These are phyloP conservation scores for Circinella minor DNA, from an alignment of 371 early-diverging fungal genomes.

Conservation along the genomic window DNA sequence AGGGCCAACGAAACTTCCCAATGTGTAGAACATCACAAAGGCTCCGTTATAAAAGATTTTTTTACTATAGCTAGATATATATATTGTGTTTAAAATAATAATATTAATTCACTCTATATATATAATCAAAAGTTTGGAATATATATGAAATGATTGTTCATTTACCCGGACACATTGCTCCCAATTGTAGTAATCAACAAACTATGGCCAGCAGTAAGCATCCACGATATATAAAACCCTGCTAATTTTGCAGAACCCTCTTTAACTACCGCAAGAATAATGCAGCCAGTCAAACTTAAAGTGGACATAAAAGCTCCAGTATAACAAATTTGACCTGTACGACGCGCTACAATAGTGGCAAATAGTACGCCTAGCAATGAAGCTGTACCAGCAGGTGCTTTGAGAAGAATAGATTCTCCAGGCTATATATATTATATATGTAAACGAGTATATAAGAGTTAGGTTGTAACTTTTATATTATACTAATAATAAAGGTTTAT, in stretches of 20 bases:
- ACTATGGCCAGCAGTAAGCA: slow-evolving; percentile 16
- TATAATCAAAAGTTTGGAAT: too few species aligned
- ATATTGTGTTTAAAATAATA: not conserved
- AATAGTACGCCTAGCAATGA: slow-evolving; percentile 3
- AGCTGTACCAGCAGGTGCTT: slow-evolving; percentile 6
- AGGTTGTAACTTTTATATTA: not conserved
- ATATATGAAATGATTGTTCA: slow-evolving; percentile 35
- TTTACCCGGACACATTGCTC: slow-evolving; percentile 21
- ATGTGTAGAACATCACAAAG: slow-evolving; percentile 30
- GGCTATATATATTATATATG: not conserved
- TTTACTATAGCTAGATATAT: slow-evolving; percentile 15
- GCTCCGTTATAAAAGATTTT: slow-evolving; percentile 38
- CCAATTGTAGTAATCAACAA: slow-evolving; percentile 19
- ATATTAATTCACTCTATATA: too few species aligned
- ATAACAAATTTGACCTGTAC: slow-evolving; percentile 7
- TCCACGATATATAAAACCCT: slow-evolving; percentile 32
- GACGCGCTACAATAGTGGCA: slow-evolving; percentile 4
- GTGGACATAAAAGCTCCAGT: slow-evolving; percentile 6
- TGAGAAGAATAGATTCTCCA: slow-evolving; percentile 8
- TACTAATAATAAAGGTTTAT: too few species aligned
- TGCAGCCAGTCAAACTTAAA: not conserved
- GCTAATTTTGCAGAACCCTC: slow-evolving; percentile 24
- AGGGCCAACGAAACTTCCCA: slow-evolving; percentile 25
- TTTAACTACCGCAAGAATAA: slow-evolving; percentile 20
- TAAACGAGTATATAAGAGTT: not conserved